Base-by-base conservation (phyloP, 176 grass and related monocot genomes). In the Canna indica region DNA sequence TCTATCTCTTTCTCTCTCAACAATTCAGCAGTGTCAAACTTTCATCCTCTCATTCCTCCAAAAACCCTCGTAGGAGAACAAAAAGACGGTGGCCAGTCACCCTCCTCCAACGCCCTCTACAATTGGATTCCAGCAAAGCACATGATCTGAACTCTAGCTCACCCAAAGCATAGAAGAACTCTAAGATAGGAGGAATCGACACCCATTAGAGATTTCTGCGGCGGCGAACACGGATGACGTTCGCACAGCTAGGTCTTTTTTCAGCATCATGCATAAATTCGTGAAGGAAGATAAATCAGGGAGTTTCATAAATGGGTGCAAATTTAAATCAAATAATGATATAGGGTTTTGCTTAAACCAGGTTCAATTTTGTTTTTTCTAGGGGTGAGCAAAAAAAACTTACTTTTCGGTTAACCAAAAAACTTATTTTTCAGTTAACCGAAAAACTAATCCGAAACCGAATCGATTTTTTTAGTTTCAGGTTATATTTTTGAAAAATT, bases 21-120 rank as follows among this genome's bases (percentile, higher is more conserved):
- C 18, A 35, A 44, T 36, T 64, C 67, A 69, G 81, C 81, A 78
- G 60, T 84, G 77, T 58, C 90, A 96, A 74, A 83, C 84, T 68
- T 97, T 88, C 31, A 86, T 97, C 56, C 88, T 87, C 79, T 83
- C 93, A 16, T 96, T 96, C 81, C 72, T 87, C 65, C 68, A 80
- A 36, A 94, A 73, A 68, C 74, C 80, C 63, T 69, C 78, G 67
- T 57, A 80, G 64, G 73, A 45, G 65, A 59, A 41, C 36, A 29
- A 42, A 18, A 17, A 42, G 44, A 48, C 35, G 26, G 17, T 26
- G 75, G 9, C 50, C 32, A 25, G 20, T 30, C 64, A 35, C 36
- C 48, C 24, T n/a, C 31, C 27, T 27, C 47, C 18, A 50, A 45
- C 0, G 13, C 26, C 0, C 1, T 69, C 18, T n/a, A n/a, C n/a